These are phyloP conservation scores for Malus hybrid DNA, from an alignment of 331 rosid species.

Conservation along the genomic window DNA sequence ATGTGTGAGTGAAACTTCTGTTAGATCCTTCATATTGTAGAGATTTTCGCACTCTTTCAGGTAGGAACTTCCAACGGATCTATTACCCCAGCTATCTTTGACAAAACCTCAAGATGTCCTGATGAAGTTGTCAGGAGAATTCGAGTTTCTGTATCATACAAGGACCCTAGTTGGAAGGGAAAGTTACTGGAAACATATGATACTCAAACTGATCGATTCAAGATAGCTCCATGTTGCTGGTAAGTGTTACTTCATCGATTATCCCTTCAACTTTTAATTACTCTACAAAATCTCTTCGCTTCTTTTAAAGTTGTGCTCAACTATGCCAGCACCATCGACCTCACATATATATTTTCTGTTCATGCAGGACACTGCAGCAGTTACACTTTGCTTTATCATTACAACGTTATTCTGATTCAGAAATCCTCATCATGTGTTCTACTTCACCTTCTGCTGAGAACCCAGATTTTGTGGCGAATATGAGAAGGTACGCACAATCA, in stretches of 20 bases:
- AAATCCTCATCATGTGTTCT: slow-evolving; percentile 64
- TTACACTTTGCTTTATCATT: slow-evolving; percentile 25
- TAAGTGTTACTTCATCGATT: slow-evolving; percentile 18
- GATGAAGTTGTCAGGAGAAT: slow-evolving; percentile 82
- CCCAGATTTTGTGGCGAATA: slow-evolving; percentile 59
- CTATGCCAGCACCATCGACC: neutral
- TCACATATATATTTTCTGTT: neutral
- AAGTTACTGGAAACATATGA: slow-evolving; percentile 81
- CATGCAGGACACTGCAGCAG: slow-evolving; percentile 43
- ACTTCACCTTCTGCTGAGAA: slow-evolving; percentile 81
- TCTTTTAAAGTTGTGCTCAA: neutral
- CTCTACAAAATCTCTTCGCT: neutral
- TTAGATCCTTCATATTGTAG: neutral
- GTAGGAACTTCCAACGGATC: slow-evolving; percentile 58
- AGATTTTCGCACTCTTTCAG: slow-evolving; percentile 27
- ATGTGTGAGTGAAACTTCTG: neutral
- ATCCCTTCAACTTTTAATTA: slow-evolving; percentile 9
- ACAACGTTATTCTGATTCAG: slow-evolving; percentile 41
- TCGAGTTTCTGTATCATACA: slow-evolving; percentile 49
- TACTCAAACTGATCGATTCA: slow-evolving; percentile 51
- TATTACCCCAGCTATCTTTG: slow-evolving; percentile 58
- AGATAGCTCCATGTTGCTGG: slow-evolving; percentile 76
- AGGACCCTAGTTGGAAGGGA: slow-evolving; percentile 51
- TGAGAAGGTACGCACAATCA: slow-evolving; percentile 44
- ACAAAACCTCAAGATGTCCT: slow-evolving; percentile 68